phyloP scores from a whole-genome alignment of 75 land plant species.

The Picea glauca region DNA sequence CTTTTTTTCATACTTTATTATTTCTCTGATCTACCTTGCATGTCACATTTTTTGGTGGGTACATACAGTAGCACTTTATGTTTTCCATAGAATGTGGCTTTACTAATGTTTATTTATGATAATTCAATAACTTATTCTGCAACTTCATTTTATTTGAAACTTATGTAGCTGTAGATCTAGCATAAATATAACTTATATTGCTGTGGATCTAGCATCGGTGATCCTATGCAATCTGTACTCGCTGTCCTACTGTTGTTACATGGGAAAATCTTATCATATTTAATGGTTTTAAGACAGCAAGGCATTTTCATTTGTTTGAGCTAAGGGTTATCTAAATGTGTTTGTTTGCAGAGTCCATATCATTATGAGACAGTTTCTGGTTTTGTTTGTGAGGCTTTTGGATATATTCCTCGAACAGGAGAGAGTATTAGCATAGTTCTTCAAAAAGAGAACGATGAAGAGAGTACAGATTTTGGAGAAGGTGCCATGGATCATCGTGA shows the following conservation, averaged over 20 bases:
- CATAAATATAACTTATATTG: too few species aligned
- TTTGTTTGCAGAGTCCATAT: conserved; percentile 58
- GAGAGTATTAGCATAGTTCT: conserved; percentile 69
- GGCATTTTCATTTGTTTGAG: not conserved
- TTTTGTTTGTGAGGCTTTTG: conserved; percentile 93
- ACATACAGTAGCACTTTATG: too few species aligned
- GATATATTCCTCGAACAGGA: conserved; percentile 90
- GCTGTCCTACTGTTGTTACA: not conserved
- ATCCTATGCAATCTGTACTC: not conserved
- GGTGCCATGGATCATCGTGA: conserved; percentile 46
- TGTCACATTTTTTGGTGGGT: too few species aligned
- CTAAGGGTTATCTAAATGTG: not conserved
- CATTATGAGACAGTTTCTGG: conserved; percentile 99
- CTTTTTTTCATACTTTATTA: too few species aligned
- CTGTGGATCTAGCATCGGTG: too few species aligned
- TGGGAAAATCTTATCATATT: not conserved
- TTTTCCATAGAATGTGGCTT: too few species aligned
- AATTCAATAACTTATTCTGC: too few species aligned
- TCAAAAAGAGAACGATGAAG: conserved; percentile 65
- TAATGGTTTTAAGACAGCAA: not conserved
- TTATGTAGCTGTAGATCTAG: too few species aligned
- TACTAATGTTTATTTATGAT: too few species aligned
- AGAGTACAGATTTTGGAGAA: conserved; percentile 36
- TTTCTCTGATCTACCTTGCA: too few species aligned
- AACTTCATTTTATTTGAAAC: too few species aligned